Evolutionary conservation across 495 filamentous ascomycete genomes (phyloP).

Genomic region (Penicillium macrosclerotiorum): DNA sequence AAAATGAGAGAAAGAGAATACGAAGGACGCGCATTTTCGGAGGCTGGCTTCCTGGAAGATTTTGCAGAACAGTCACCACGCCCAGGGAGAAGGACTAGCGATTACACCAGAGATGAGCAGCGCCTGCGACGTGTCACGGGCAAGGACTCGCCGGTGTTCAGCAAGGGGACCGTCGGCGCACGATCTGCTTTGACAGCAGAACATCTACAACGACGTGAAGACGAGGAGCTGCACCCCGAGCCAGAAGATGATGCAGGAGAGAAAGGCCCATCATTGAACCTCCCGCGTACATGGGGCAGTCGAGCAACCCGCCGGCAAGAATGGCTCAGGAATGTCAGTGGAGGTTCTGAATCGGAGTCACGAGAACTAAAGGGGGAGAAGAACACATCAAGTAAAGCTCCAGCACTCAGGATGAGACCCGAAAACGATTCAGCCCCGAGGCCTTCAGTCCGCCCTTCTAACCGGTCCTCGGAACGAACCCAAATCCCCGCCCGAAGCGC

Average conservation of each 20-base stretch:
- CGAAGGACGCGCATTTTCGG: constrained; percentile 19
- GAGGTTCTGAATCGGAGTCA: constrained; percentile 24
- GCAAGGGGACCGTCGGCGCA: constrained; percentile 38
- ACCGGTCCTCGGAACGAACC: constrained; percentile 17
- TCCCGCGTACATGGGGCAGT: constrained; percentile 59
- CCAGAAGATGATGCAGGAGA: constrained; percentile 17
- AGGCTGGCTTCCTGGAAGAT: constrained; percentile 30
- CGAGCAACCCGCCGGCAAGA: constrained; percentile 49
- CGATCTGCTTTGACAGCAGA: constrained; percentile 41
- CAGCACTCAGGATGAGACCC: constrained; percentile 5
- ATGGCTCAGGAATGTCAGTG: constrained; percentile 49
- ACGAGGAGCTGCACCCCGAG: constrained; percentile 13
- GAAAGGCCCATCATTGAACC: constrained; percentile 50
- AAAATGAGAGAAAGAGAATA: constrained; percentile 16
- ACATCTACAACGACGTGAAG: constrained; percentile 47
- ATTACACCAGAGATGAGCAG: constrained; percentile 44
- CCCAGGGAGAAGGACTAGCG: constrained; percentile 24
- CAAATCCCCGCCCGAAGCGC: constrained; percentile 14
- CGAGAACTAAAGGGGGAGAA: constrained; percentile 15
- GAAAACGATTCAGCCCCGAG: constrained; percentile 16
- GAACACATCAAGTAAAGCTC: constrained; percentile 4
- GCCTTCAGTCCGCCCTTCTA: constrained; percentile 14
- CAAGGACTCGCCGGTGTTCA: constrained; percentile 46
- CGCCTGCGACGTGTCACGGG: constrained; percentile 43
- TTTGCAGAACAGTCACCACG: constrained; percentile 29